Evolutionary conservation across 805 yeast genomes (phyloP).

Genomic region (Lachancea meyersii): DNA sequence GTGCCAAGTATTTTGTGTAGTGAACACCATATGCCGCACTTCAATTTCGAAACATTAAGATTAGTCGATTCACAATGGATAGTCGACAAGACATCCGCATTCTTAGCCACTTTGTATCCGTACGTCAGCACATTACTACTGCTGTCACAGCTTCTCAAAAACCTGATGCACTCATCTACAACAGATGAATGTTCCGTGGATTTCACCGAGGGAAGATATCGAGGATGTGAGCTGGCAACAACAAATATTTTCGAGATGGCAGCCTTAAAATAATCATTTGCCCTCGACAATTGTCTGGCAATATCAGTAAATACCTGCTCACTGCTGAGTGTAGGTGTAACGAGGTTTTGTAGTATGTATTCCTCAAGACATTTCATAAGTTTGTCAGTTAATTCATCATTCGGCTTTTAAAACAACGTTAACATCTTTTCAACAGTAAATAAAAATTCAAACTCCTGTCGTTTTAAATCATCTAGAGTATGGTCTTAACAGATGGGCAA

Average conservation of each 20-base stretch:
- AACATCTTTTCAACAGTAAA: background rate
- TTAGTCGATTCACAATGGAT: constrained; percentile 34
- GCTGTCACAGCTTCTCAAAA: constrained; percentile 26
- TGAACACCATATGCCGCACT: constrained; percentile 39
- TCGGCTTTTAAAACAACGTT: background rate
- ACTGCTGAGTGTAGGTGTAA: background rate
- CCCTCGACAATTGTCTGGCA: background rate
- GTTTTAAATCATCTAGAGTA: no score
- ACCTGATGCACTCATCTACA: constrained; percentile 38
- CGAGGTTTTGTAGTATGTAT: constrained; percentile 8
- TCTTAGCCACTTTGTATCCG: constrained; percentile 39
- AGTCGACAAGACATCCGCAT: constrained; percentile 22
- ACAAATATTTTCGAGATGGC: constrained; percentile 7
- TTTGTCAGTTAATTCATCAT: background rate
- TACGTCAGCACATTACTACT: constrained; percentile 35
- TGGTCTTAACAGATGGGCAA: no score
- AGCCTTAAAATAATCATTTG: background rate
- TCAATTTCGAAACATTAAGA: constrained; percentile 37
- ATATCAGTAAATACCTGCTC: background rate
- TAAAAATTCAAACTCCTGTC: background rate
- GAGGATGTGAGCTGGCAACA: constrained; percentile 7
- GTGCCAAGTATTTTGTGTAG: constrained; percentile 39
- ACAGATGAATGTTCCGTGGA: constrained; percentile 28
- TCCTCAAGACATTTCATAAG: constrained; percentile 5
- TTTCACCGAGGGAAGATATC: constrained; percentile 9